Conservation (phyloP, 2,329 filamentous ascomycete genomes). For the Fusarium euwallaceae region DNA sequence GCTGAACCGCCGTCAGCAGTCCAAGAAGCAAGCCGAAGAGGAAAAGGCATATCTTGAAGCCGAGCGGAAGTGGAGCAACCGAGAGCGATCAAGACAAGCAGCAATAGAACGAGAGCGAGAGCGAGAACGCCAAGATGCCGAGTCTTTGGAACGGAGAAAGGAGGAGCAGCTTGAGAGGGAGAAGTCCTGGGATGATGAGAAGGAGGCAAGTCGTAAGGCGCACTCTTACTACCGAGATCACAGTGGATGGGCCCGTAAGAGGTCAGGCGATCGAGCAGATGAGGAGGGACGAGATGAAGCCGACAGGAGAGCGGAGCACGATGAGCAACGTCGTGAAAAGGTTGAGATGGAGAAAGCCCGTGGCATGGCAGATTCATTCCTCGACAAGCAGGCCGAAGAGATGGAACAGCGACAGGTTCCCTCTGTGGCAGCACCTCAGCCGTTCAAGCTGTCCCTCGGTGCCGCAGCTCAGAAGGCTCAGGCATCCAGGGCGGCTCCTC, state of each 20-base stretch:
- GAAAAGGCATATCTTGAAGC: conserved; percentile 88
- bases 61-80: conserved; percentile 90
- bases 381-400: conserved; percentile 85
- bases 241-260: conserved; percentile 85
- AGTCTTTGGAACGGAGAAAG: conserved; percentile 74
- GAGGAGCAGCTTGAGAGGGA: conserved; percentile 75
- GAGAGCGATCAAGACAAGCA: conserved; percentile 85
- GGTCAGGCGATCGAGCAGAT: conserved; percentile 77
- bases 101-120: conserved; percentile 88
- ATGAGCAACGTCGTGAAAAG: conserved; percentile 77
- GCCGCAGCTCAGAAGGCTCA: conserved; percentile 83
- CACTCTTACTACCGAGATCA: conserved; percentile 91
- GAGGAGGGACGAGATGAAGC: conserved; percentile 85
- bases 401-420: conserved; percentile 66
- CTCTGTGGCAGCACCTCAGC: conserved; percentile 70
- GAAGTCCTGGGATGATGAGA: conserved; percentile 89
- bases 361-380: conserved; percentile 90
- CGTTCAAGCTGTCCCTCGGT: conserved; percentile 93
- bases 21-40: conserved; percentile 79
- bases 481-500: conserved; percentile 66
- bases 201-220: conserved; percentile 78
- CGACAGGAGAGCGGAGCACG: conserved; percentile 83
- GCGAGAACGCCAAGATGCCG: conserved; percentile 81
- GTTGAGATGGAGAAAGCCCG: conserved; percentile 82
- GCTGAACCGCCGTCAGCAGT: conserved; percentile 77